Evolutionary conservation across 2,329 filamentous ascomycete genomes (phyloP).

Genomic region (Neoscytalidium dimidiatum): DNA sequence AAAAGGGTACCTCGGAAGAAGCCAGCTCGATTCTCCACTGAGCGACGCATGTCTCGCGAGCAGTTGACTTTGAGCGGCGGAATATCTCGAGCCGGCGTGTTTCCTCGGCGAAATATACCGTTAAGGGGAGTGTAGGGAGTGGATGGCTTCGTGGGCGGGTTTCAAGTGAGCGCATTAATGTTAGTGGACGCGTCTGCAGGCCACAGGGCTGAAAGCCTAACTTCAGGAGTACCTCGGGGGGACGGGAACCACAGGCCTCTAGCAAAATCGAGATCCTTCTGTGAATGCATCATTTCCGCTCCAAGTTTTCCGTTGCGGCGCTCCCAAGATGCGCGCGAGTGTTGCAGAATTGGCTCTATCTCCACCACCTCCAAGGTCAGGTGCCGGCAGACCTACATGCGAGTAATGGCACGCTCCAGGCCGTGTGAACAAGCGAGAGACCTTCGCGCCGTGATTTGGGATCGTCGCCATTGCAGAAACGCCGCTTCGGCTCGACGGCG

Average conservation of each 20-base stretch:
- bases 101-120: slow-evolving; percentile 15
- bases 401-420: neutral
- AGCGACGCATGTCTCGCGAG: slow-evolving; percentile 1
- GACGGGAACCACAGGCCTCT: neutral
- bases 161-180: slow-evolving; percentile 8
- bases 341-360: neutral
- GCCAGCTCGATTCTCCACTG: neutral
- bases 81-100: slow-evolving; percentile 10
- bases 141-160: neutral
- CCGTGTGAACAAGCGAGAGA: neutral
- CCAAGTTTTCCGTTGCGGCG: neutral
- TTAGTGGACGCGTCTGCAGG: neutral
- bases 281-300: neutral
- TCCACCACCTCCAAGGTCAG: neutral
- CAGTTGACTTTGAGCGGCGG: slow-evolving; percentile 6
- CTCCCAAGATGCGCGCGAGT: neutral
- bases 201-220: slow-evolving; percentile 1
- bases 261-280: neutral
- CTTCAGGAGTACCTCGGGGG: neutral
- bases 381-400: neutral
- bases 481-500: neutral
- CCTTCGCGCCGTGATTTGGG: slow-evolving; percentile 7
- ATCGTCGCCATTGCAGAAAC: neutral
- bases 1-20: neutral
- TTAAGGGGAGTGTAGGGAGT: slow-evolving; percentile 2